Conservation (phyloP, 352 stramenopile species). For the Phytophthora sojae region DNA sequence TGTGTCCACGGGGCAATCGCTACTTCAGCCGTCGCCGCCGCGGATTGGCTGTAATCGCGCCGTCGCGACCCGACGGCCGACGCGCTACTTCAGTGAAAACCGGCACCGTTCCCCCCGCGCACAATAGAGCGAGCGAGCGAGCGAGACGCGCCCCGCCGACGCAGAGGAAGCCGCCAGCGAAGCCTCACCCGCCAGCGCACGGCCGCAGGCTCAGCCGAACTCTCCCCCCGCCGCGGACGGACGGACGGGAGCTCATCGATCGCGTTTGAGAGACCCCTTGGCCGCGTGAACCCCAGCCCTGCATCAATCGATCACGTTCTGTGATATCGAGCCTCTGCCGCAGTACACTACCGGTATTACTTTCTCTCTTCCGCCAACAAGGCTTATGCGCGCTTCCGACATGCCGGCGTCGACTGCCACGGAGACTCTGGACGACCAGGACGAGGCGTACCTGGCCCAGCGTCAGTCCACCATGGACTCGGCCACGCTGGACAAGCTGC, state of each 20-base stretch:
- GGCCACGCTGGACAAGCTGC: conserved; percentile 80
- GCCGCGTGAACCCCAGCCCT: too few species aligned
- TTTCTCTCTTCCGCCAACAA: not conserved
- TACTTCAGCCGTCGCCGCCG: not conserved
- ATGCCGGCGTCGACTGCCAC: conserved; percentile 28
- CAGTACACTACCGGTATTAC: too few species aligned
- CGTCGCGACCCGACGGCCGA: not conserved
- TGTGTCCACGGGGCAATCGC: not conserved
- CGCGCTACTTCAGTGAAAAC: not conserved
- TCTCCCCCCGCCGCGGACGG: not conserved
- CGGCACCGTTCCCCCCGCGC: not conserved
- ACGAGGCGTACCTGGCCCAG: conserved; percentile 68
- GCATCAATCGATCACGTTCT: too few species aligned
- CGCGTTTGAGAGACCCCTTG: too few species aligned
- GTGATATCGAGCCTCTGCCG: too few species aligned
- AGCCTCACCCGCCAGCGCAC: too few species aligned
- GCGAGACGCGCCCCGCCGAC: not conserved
- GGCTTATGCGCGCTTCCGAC: conserved; percentile 23
- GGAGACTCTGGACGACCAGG: conserved; percentile 33
- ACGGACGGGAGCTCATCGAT: too few species aligned
- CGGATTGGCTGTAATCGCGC: not conserved
- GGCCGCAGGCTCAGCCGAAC: too few species aligned
- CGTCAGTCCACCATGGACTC: conserved; percentile 85
- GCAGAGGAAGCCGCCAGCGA: too few species aligned
- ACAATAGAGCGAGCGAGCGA: not conserved